Conservation (phyloP, 169 alveolate species). For the Neospora caninum region DNA sequence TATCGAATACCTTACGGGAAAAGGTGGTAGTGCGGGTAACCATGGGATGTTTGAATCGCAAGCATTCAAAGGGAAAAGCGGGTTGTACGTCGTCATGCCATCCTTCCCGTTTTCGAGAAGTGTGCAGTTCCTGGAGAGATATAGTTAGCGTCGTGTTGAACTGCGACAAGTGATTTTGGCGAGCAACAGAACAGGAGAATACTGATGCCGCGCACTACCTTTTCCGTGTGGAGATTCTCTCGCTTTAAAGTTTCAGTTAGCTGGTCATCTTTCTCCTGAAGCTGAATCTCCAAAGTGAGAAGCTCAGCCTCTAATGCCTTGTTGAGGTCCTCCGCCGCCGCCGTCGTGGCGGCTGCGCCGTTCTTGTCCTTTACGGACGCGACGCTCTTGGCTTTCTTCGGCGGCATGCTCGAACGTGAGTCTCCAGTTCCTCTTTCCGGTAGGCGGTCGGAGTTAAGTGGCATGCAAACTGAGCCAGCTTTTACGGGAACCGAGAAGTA, state of each 20-base stretch:
- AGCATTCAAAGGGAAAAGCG: too few relatives aligned
- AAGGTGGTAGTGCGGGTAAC: too few relatives aligned
- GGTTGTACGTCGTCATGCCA: too few relatives aligned
- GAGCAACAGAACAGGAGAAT: background rate
- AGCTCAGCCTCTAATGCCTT: background rate
- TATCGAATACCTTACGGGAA: too few relatives aligned
- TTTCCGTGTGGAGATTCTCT: background rate
- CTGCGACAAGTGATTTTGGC: background rate
- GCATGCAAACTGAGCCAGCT: too few relatives aligned
- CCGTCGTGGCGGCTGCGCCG: background rate
- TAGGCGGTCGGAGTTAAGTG: too few relatives aligned
- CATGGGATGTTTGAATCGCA: too few relatives aligned
- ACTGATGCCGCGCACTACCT: background rate
- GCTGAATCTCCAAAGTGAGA: conserved; percentile 23
- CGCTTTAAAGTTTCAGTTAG: background rate
- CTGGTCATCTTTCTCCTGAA: background rate
- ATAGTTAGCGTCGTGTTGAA: too few relatives aligned
- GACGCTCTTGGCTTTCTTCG: background rate
- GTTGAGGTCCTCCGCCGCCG: background rate
- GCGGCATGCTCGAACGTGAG: background rate
- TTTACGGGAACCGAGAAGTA: too few relatives aligned
- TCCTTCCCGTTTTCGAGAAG: too few relatives aligned
- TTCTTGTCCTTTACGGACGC: background rate
- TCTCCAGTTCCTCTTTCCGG: background rate
- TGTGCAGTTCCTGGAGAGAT: too few relatives aligned